phyloP scores from a whole-genome alignment of 2,329 filamentous ascomycete genomes.

The Setomelanomma holmii region DNA sequence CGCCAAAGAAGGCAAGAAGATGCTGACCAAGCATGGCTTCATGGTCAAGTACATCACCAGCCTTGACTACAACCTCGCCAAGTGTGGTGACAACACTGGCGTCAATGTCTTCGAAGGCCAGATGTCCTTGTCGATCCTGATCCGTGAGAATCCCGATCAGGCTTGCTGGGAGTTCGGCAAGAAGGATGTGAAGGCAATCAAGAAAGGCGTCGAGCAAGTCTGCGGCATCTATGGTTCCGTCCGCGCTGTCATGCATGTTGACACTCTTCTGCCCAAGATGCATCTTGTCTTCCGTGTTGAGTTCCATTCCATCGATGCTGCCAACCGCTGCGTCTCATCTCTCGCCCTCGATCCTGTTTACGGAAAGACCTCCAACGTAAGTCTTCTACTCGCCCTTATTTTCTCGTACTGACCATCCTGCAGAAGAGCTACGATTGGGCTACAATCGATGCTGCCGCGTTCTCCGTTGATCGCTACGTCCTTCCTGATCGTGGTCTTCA shows the following conservation, averaged over 20 bases:
- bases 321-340: conserved; percentile 34
- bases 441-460: conserved; percentile 20
- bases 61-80: conserved; percentile 33
- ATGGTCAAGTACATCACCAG: conserved; percentile 26
- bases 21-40: conserved; percentile 31
- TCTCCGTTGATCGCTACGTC: conserved; percentile 25
- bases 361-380: conserved; percentile 12
- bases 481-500: conserved; percentile 2
- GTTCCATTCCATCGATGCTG: conserved; percentile 37
- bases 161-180: conserved; percentile 18
- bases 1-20: conserved; percentile 35
- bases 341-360: conserved; percentile 10
- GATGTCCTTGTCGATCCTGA: conserved; percentile 27
- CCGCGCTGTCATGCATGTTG: conserved; percentile 27
- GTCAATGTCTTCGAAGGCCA: conserved; percentile 44
- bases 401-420: conserved; percentile 17
- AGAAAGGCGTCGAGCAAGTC: conserved; percentile 17
- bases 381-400: conserved; percentile 3
- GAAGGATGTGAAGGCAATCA: conserved; percentile 21
- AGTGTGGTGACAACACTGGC: conserved; percentile 29
- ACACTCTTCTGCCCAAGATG: conserved; percentile 22
- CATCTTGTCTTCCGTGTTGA: conserved; percentile 38
- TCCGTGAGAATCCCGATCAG: conserved; percentile 22
- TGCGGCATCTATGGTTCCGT: conserved; percentile 25
- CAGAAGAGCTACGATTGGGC: conserved; percentile 33